Base-by-base conservation (phyloP, 768 basidiomycete genomes). In the Fistulinella prunicolor region DNA sequence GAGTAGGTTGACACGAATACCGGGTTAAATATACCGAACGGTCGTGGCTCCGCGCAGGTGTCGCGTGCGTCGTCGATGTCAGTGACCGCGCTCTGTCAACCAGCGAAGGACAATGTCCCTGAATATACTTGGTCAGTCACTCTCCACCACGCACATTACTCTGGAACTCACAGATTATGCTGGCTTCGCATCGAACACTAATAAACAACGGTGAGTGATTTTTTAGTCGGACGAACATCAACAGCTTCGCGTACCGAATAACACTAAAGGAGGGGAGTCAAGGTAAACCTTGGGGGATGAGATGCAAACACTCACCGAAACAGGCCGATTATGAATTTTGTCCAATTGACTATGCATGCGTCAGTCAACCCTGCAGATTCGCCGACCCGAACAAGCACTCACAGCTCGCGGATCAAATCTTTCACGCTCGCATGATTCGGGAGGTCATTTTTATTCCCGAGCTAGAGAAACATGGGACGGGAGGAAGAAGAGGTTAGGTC, bases 171-270 rank as follows among this genome's bases (percentile, higher is more conserved):
- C 86, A 96, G 71, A 63, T 96, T 96, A 66, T 96, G 92, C 66
- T 90, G 88, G 60, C 85, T 94, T 69, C 94, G 94, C 86, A 95
- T 94, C 3, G 92, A 96, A 65, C 93, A 95, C 94, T 96, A 57
- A 1, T 40, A 38, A 20, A 40, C 13, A 20, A 29, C 30, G 26
- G 21, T 52, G 36, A 47, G 51, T 20, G 14, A 38, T 5, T 29
- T 26, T 7, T 9, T 42, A 39, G 38, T 29, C 29, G 26, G 42
- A n/a, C 20, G 35, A 14, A 14, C 30, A 22, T 2, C 32, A 26
- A 28, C 9, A 5, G 9, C 4, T 21, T 44, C 26, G 57, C 82
- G 49, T 68, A 89, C 88, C 54, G 88, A 90, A 62, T 90, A 91
- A 58, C 88, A 90, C 87, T 90, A 50, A 14, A 44, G 19, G 13